These are phyloP conservation scores for Xanthoparmelia taractica DNA, from an alignment of 495 filamentous ascomycete species.

Conservation along the genomic window DNA sequence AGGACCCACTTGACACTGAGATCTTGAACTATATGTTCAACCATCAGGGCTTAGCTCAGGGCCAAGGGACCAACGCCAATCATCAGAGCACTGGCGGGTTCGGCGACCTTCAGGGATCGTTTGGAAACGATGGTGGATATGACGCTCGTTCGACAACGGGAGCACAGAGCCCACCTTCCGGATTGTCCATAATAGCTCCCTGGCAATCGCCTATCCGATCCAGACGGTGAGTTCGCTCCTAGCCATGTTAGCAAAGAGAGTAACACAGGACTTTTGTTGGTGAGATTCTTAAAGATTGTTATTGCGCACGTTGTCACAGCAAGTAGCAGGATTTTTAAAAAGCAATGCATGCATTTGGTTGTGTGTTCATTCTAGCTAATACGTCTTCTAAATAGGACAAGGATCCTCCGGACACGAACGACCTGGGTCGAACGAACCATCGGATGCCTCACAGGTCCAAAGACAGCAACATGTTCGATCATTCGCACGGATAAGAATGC, in stretches of 20 bases:
- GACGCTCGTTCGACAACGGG: too few relatives aligned
- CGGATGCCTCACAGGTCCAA: background rate
- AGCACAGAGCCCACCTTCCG: too few relatives aligned
- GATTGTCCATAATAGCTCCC: too few relatives aligned
- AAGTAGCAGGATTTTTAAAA: background rate
- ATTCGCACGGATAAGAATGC: too few relatives aligned
- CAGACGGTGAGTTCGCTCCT: background rate
- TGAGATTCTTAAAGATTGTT: background rate
- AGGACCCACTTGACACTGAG: too few relatives aligned
- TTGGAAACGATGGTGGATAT: too few relatives aligned
- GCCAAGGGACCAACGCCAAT: too few relatives aligned
- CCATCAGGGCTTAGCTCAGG: too few relatives aligned
- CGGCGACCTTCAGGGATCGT: too few relatives aligned
- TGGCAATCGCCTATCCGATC: too few relatives aligned
- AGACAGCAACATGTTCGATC: background rate
- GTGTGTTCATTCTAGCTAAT: background rate
- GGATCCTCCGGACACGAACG: background rate
- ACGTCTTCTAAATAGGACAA: background rate
- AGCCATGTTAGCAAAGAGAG: background rate
- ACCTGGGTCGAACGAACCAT: background rate
- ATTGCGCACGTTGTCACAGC: background rate
- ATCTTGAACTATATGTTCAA: too few relatives aligned
- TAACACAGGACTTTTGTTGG: background rate
- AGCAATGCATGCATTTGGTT: conserved; percentile 2
- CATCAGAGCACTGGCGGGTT: too few relatives aligned